Base-by-base conservation (phyloP, 208 protist genomes). In the Leishmania tarentolae region DNA sequence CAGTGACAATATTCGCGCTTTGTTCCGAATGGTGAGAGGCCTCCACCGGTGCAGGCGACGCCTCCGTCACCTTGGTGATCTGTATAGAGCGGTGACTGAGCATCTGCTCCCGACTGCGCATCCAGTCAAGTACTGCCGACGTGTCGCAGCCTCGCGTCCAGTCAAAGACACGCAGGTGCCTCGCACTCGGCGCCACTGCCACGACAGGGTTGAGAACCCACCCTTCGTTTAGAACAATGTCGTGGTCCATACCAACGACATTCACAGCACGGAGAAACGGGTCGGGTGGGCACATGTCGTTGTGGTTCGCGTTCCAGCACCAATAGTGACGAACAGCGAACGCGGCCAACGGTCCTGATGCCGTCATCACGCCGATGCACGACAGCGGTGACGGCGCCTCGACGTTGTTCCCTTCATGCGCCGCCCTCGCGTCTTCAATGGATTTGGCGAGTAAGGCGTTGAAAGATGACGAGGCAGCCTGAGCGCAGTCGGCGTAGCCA, bases 401-500 rank as follows among this genome's bases (percentile, higher is more conserved):
- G 8, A 40, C 6, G 11, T n/a, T n/a, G 69, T 52, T 53, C 4
- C 7, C 46, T 53, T 31, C 69, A 7, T 50, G 69, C 44, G 69
- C 2, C 44, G 42, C 28, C 21, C 37, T 75, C n/a, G 59, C 53
- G 3, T 44, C 13, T 9, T 28, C 35, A 3, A 24, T n/a, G 5
- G 40, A 40, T 19, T 50, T n/a, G 28, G 63, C 81, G n/a, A 97
- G 79, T 13, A 65, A 37, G 1, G 86, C 87, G 52, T 93, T 88
- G 47, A 97, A 79, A 8, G 88, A 92, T 9, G 63, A 81, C 4
- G 63, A 31, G 11, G 47, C 72, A 31, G 91, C 88, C 13, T 80
- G 76, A 7, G 68, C 83, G 21, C 88, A 82, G 83, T 96, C 84
- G 13, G 81, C 75, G 59, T 83, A 82, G 73, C 94, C 94, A 65